Conservation (phyloP, 2,329 filamentous ascomycete species). For the Trichoderma arundinaceum region DNA sequence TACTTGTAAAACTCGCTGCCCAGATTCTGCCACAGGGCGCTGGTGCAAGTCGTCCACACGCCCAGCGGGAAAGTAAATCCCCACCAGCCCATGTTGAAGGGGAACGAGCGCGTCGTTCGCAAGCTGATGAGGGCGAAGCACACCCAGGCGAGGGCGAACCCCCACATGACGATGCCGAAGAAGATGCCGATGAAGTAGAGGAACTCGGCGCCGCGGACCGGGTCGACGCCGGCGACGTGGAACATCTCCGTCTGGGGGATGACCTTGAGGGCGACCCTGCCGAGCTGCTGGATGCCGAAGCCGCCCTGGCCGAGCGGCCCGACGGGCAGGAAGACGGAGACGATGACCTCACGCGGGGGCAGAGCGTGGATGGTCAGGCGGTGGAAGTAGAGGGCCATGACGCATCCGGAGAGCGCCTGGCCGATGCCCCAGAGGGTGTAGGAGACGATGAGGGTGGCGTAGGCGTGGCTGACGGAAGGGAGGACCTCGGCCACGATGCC, state of each 20-base stretch:
- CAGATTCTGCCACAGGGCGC: constrained; percentile 48
- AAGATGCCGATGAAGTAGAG: constrained; percentile 64
- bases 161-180: constrained; percentile 51
- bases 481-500: constrained; percentile 68
- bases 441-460: constrained; percentile 66
- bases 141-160: constrained; percentile 52
- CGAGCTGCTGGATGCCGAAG: constrained; percentile 61
- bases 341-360: constrained; percentile 69
- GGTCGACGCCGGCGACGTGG: constrained; percentile 46
- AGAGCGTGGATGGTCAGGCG: constrained; percentile 70
- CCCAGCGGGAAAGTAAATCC: constrained; percentile 55
- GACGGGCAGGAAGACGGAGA: constrained; percentile 70
- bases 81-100: constrained; percentile 57
- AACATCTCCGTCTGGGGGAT: constrained; percentile 52
- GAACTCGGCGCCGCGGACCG: constrained; percentile 47
- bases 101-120: constrained; percentile 47
- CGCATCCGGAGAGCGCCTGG: constrained; percentile 61
- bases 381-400: constrained; percentile 72
- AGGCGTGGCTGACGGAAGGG: constrained; percentile 57
- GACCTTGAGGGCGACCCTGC: constrained; percentile 52
- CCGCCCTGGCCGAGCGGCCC: constrained; percentile 71
- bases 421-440: constrained; percentile 74
- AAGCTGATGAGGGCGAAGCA: constrained; percentile 52
- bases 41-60: constrained; percentile 52
- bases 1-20: constrained; percentile 53